phyloP scores from a whole-genome alignment of 2,329 filamentous ascomycete species.

The Microcyclospora tardicrescens region DNA sequence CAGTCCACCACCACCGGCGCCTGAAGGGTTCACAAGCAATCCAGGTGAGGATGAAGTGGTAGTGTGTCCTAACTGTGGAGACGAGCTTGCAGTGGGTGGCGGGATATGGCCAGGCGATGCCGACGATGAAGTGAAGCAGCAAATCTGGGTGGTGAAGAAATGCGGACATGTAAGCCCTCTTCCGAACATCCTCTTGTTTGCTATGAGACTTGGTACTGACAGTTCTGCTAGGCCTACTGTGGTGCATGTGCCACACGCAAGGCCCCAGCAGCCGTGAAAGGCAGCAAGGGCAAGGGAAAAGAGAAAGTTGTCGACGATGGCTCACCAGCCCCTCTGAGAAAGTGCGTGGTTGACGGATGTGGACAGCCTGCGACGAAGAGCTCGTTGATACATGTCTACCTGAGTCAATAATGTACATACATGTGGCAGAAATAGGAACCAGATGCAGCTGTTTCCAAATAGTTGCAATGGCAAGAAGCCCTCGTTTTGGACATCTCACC shows the following conservation, averaged over 20 bases:
- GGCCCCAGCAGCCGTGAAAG: neutral
- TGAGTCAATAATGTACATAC: conserved; percentile 13
- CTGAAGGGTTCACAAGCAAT: conserved; percentile 68
- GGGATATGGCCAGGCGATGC: conserved; percentile 28
- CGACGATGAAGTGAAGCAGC: conserved; percentile 53
- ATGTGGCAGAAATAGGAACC: neutral
- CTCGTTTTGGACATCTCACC: too few relatives aligned
- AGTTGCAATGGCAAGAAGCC: too few relatives aligned
- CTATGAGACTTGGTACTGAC: conserved; percentile 4
- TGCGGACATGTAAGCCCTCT: conserved; percentile 70
- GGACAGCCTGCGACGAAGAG: conserved; percentile 20
- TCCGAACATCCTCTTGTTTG: neutral
- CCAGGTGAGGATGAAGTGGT: conserved; percentile 59
- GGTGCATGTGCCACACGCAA: conserved; percentile 36
- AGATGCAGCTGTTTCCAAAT: neutral
- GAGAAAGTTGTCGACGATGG: conserved; percentile 22
- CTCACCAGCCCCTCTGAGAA: conserved; percentile 27
- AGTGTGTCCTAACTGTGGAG: conserved; percentile 74
- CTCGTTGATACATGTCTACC: conserved; percentile 16
- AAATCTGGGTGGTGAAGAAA: conserved; percentile 82
- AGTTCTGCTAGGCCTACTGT: conserved; percentile 36
- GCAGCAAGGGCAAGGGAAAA: conserved; percentile 25
- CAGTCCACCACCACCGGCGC: conserved; percentile 50
- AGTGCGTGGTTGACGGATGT: conserved; percentile 35
- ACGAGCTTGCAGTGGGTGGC: conserved; percentile 63